Base-by-base conservation (phyloP, 2,329 filamentous ascomycete genomes). In the Pyricularia pennisetigena region DNA sequence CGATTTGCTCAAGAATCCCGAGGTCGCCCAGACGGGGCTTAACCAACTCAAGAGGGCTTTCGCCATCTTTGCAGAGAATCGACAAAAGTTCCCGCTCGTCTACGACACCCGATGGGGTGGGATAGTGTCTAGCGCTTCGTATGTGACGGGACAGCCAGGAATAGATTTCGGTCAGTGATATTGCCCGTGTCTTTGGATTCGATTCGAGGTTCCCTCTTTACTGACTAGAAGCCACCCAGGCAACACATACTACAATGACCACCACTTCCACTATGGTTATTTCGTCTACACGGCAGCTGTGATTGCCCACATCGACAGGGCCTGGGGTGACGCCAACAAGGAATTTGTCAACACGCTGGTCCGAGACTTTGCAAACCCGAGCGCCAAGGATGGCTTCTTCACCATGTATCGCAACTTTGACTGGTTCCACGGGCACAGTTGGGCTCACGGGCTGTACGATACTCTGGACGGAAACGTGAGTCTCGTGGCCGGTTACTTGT, bases 351-450 rank as follows among this genome's bases (percentile, higher is more conserved):
- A 97, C 76, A 87, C 86, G 71, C 83, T 99, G 64, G 89, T 95
- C 65, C 90, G 95, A 69, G 95, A 99, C 72, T 79, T 86, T 65
- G 90, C 93, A 64, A 97, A 97, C 77, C 89, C 93, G 0, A 89
- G 86, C 72, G 75, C 82, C 2, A 76, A 84, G 23, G 94, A 97
- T 75, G 82, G 83, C 30, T 87, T 87, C 73, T 98, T 96, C 77
- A 94, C 94, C 0, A 89, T 92, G 72, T 94, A 86, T 70, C 87
- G 95, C 65, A 87, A 83, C 68, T 98, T 97, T 75, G 95, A 98
- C 78, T 97, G 93, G 92, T 98, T 89, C 77, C 88, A 96, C 74
- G 95, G 94, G 1, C 95, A 98, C 82, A 93, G 90, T 69, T 97
- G 94, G 93, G 94, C 94, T 2, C 93, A 92, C 68, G 91, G 91